Evolutionary conservation across 179 eudicot species (phyloP).

Genomic region (Silene coronaria): DNA sequence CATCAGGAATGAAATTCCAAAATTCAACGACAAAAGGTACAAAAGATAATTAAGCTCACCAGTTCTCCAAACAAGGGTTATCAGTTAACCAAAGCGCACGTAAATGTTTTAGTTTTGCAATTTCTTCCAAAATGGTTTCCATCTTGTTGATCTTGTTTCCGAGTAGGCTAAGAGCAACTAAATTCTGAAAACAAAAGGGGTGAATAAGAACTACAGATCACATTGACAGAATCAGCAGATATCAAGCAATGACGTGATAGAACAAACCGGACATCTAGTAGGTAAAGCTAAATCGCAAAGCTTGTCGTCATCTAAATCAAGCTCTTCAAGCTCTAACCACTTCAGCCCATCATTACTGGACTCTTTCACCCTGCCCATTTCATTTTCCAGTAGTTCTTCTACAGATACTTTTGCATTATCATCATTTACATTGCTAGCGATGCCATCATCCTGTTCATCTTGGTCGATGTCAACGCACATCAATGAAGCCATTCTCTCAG

Average conservation of each 20-base stretch:
- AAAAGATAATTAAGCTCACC: slow-evolving; percentile 37
- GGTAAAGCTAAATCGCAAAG: slow-evolving; percentile 69
- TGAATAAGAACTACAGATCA: slow-evolving; percentile 17
- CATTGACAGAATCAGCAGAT: not conserved
- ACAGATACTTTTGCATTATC: slow-evolving; percentile 33
- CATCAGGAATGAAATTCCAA: not conserved
- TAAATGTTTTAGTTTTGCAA: slow-evolving; percentile 57
- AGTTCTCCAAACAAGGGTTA: slow-evolving; percentile 54
- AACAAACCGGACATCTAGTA: slow-evolving; percentile 68
- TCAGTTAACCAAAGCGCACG: slow-evolving; percentile 90
- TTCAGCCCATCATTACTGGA: slow-evolving; percentile 39
- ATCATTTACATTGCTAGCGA: slow-evolving; percentile 23
- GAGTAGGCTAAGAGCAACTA: slow-evolving; percentile 71
- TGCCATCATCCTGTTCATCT: slow-evolving; percentile 35
- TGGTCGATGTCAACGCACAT: slow-evolving; percentile 83
- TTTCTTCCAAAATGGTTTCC: slow-evolving; percentile 48
- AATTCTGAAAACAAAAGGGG: slow-evolving; percentile 38
- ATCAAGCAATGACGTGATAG: slow-evolving; percentile 1
- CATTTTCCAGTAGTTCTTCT: slow-evolving; percentile 54
- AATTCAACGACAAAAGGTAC: not conserved
- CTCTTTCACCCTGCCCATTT: slow-evolving; percentile 46
- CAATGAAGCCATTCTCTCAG: slow-evolving; percentile 85
- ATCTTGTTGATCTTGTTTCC: slow-evolving; percentile 66
- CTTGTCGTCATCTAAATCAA: slow-evolving; percentile 60
- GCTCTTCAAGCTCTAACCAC: slow-evolving; percentile 95